Conservation (phyloP, 2,329 filamentous ascomycete genomes). For the Pseudocercospora musae region DNA sequence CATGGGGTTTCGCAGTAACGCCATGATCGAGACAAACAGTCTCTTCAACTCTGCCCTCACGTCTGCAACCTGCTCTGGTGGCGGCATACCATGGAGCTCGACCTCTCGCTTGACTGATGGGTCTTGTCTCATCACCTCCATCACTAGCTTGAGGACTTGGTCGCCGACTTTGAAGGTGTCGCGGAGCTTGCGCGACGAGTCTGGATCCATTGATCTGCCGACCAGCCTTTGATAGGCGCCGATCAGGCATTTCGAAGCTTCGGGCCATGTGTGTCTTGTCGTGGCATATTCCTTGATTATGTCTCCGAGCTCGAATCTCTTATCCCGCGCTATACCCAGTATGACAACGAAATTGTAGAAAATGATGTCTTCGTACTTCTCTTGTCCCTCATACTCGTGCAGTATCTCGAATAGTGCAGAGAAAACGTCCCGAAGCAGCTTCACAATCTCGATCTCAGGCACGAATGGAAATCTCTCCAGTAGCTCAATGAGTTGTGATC, state of each 20-base stretch:
- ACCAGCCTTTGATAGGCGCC: slow-evolving; percentile 82
- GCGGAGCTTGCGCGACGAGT: slow-evolving; percentile 77
- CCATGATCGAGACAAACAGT: slow-evolving; percentile 86
- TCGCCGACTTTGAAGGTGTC: slow-evolving; percentile 93
- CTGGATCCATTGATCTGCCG: slow-evolving; percentile 75
- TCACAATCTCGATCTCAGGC: slow-evolving; percentile 95
- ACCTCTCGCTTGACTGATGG: slow-evolving; percentile 5
- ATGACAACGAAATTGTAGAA: slow-evolving; percentile 89
- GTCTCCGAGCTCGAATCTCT: slow-evolving; percentile 85
- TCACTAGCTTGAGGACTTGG: slow-evolving; percentile 91
- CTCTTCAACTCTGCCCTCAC: slow-evolving; percentile 81
- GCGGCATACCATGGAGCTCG: slow-evolving; percentile 8
- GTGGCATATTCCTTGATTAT: slow-evolving; percentile 90
- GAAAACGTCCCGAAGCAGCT: slow-evolving; percentile 83
- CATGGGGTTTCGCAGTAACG: slow-evolving; percentile 81
- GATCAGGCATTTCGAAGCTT: slow-evolving; percentile 83
- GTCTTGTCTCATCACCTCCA: slow-evolving; percentile 76
- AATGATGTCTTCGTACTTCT: slow-evolving; percentile 87
- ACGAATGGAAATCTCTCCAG: slow-evolving; percentile 87
- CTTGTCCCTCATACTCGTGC: slow-evolving; percentile 84
- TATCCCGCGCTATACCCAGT: slow-evolving; percentile 88
- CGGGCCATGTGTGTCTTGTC: slow-evolving; percentile 85
- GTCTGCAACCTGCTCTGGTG: slow-evolving; percentile 53
- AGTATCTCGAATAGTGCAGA: slow-evolving; percentile 88
- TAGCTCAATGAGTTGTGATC: slow-evolving; percentile 68